These are phyloP conservation scores for Ligustrum vulgare DNA, from an alignment of 257 asterid species.

Conservation along the genomic window DNA sequence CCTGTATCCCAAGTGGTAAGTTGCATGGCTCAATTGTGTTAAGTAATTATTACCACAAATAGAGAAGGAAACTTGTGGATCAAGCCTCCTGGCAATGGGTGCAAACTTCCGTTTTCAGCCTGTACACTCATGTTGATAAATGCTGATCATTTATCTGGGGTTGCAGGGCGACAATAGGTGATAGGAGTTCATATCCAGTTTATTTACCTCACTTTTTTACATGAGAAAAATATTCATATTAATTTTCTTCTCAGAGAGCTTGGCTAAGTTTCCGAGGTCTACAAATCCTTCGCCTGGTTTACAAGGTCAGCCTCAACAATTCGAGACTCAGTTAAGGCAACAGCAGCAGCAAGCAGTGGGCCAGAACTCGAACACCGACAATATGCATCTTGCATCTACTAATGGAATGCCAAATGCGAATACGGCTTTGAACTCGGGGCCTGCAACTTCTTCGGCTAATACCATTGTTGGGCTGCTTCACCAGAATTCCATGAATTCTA, in stretches of 20 bases:
- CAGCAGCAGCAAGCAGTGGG: conserved; percentile 55
- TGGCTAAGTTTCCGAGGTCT: conserved; percentile 85
- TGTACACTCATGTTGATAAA: not conserved
- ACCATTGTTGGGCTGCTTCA: conserved; percentile 60
- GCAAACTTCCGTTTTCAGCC: not conserved
- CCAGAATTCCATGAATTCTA: conserved; percentile 78
- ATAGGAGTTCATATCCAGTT: not conserved
- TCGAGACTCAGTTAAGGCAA: conserved; percentile 55
- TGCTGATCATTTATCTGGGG: not conserved
- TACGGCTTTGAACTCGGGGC: conserved; percentile 40
- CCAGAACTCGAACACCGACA: conserved; percentile 60
- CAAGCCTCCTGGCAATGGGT: not conserved
- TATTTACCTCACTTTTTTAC: not conserved
- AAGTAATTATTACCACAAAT: too few relatives aligned
- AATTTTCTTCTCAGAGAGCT: conserved; percentile 65
- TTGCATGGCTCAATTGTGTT: not conserved
- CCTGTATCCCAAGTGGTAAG: not conserved
- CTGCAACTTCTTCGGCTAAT: conserved; percentile 50
- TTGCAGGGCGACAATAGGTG: not conserved
- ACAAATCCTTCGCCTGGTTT: conserved; percentile 55
- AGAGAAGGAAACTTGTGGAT: too few relatives aligned
- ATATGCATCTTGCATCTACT: conserved; percentile 31
- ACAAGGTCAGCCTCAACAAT: conserved; percentile 64
- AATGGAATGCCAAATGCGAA: conserved; percentile 50
- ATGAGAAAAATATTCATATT: not conserved